Evolutionary conservation across 106 monocot genomes (phyloP).

Genomic region (Acorus gramineus): DNA sequence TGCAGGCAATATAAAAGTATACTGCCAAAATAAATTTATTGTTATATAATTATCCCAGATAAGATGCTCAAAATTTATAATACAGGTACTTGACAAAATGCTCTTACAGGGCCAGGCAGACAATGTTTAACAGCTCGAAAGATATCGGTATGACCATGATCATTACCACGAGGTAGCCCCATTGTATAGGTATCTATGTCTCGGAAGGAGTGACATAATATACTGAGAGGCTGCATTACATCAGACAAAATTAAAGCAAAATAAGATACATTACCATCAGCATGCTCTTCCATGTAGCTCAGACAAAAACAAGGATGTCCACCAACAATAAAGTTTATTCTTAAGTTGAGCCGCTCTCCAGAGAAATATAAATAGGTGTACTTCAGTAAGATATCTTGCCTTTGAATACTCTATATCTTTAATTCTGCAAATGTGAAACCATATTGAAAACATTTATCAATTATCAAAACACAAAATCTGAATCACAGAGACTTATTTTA

Average conservation of each 20-base stretch:
- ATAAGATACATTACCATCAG: no score
- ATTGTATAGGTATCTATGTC: slow-evolving; percentile 87
- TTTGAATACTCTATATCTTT: slow-evolving; percentile 77
- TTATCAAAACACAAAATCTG: not conserved
- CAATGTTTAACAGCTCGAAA: slow-evolving; percentile 85
- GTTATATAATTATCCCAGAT: not conserved
- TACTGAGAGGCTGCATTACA: slow-evolving; percentile 80
- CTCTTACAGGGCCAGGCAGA: slow-evolving; percentile 85
- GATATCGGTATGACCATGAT: slow-evolving; percentile 74
- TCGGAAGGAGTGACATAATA: slow-evolving; percentile 63
- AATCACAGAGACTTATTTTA: not conserved
- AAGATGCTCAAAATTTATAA: not conserved
- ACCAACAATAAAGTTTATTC: no score
- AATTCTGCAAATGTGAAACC: slow-evolving; percentile 45
- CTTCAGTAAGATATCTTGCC: slow-evolving; percentile 30
- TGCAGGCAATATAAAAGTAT: slow-evolving; percentile 89
- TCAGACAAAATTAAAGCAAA: no score
- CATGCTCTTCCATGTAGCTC: no score
- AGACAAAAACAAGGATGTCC: no score
- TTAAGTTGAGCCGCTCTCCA: not conserved
- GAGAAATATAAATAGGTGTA: not conserved
- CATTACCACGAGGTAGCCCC: slow-evolving; percentile 85
- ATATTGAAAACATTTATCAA: not conserved
- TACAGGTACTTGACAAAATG: no score
- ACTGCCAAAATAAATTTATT: slow-evolving; percentile 36